Conservation (phyloP, 257 asterid species). For the Leptodermis oblonga region DNA sequence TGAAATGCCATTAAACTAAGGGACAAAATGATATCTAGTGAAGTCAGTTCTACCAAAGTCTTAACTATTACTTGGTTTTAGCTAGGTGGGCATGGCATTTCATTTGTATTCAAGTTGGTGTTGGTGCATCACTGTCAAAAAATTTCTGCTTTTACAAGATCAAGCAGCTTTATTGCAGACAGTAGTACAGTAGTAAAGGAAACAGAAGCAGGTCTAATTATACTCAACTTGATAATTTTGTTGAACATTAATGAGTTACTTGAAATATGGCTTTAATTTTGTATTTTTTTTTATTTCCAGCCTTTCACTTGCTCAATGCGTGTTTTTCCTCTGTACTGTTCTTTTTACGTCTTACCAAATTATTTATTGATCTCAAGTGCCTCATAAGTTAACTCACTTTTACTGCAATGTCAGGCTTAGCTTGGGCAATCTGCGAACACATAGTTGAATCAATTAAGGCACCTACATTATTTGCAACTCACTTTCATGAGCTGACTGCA, state of each 20-base stretch:
- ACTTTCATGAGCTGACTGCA: slow-evolving; percentile 95
- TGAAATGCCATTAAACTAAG: background rate
- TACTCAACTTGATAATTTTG: background rate
- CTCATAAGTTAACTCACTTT: background rate
- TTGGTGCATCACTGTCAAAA: background rate
- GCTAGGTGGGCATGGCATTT: background rate
- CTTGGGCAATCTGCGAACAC: slow-evolving; percentile 99
- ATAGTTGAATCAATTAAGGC: slow-evolving; percentile 74
- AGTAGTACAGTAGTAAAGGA: background rate
- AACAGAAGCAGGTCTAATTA: background rate
- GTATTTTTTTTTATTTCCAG: background rate
- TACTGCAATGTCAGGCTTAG: slow-evolving; percentile 52
- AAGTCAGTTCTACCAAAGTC: background rate
- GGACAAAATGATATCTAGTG: background rate
- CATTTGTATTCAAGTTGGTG: too few relatives aligned
- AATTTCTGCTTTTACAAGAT: background rate
- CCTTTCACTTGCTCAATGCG: background rate
- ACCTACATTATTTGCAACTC: slow-evolving; percentile 95
- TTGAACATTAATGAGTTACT: background rate
- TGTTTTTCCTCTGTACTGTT: background rate
- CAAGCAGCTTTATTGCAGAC: background rate
- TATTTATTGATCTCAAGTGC: background rate
- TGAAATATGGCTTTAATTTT: background rate
- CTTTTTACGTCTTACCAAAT: background rate
- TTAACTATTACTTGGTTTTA: background rate